Evolutionary conservation across 2,329 filamentous ascomycete genomes (phyloP).

Genomic region (Akanthomyces dipterigenus): DNA sequence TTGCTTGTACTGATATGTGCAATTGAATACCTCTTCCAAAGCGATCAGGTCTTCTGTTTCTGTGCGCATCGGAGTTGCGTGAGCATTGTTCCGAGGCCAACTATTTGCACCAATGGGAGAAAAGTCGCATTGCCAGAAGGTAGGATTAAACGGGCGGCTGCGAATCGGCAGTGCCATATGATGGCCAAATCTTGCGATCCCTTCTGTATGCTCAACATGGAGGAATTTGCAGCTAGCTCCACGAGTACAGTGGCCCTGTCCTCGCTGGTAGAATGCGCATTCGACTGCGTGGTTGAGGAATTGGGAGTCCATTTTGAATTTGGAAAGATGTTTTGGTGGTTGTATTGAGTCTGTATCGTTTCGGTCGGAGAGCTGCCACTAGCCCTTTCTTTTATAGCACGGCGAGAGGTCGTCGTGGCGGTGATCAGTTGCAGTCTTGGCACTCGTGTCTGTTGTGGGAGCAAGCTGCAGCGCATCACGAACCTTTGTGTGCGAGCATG

Average conservation of each 20-base stretch:
- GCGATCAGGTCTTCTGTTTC: background rate
- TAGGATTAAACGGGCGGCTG: background rate
- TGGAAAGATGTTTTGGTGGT: background rate
- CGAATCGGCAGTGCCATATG: background rate
- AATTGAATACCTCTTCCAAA: background rate
- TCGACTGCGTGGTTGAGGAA: background rate
- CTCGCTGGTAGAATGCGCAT: background rate
- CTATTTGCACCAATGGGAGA: background rate
- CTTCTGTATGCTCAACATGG: background rate
- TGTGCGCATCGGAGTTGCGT: background rate
- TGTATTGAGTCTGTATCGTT: background rate
- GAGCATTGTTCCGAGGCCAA: background rate
- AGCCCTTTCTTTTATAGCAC: background rate
- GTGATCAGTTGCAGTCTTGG: no score
- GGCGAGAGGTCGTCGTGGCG: background rate
- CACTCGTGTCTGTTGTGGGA: background rate
- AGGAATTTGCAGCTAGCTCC: background rate
- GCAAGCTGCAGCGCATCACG: background rate
- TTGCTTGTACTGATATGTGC: background rate
- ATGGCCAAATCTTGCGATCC: background rate
- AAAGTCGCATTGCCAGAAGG: background rate
- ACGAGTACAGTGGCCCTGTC: background rate
- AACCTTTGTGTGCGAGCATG: background rate
- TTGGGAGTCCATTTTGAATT: background rate
- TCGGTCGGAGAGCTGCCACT: background rate